Base-by-base conservation (phyloP, 768 basidiomycete genomes). In the Auriculariales sp. region DNA sequence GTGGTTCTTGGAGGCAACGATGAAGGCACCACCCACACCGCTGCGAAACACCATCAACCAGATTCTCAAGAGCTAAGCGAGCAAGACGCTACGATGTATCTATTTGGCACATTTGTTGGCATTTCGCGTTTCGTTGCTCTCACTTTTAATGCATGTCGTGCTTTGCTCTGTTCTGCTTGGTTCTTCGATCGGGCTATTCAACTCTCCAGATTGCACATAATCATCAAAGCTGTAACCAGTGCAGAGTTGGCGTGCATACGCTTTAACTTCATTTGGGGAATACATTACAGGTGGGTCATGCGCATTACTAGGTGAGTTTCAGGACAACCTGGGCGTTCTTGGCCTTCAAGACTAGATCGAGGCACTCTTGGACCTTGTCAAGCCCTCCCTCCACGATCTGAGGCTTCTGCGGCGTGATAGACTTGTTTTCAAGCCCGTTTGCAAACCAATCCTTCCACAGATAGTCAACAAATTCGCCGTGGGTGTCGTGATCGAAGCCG, bases 1-100 rank as follows among this genome's bases (percentile, higher is more conserved):
- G 10, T 94, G 91, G 91, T 93, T 93, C 67, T 64, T 90, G 54
- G 70, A 80, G 53, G 77, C 82, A 57, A 77, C 79, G 3, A 63
- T 82, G 55, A 64, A 71, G 34, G 64, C 70, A 0, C 72, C 76
- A 51, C 72, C 75, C 0, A 73, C 81, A 2, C 67, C 72, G 3
- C 66, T 81, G 28, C 72, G 78, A 17, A 60, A 62, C 3, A 61
- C 61, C 24, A 81, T 85, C 54, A 61, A 71, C 0, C 55, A 62
- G 17, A 60, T 71, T 14, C 56, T 75, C 39, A 59, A 59, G 2
- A 44, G 39, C 19, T 44, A 44, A 44, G 19, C n/a, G n/a, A n/a
- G n/a, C n/a, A n/a, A n/a, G n/a, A n/a, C n/a, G n/a, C n/a, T n/a
- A n/a, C n/a, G n/a, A n/a, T n/a, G n/a, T n/a, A n/a, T n/a, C n/a